A percentile compares a stretch with the other conserved stretches of the same genome.
phyloP scores from a whole-genome alignment of 306 rosid species.

The Acacia acuminata region DNA sequence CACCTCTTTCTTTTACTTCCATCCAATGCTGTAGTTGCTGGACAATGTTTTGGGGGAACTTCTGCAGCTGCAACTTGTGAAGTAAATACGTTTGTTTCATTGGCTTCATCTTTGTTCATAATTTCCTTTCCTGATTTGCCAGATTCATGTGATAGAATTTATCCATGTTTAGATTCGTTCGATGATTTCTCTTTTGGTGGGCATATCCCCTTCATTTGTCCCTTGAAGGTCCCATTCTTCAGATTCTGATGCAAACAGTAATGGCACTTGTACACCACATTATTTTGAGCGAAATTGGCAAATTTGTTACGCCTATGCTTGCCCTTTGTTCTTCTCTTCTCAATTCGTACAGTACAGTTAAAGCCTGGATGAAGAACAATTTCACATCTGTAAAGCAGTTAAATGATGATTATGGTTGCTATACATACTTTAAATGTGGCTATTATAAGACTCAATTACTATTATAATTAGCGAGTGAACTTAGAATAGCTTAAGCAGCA shows the following conservation, averaged over 20 bases:
- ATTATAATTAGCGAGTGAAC: background rate
- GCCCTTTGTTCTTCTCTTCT: conserved; percentile 46
- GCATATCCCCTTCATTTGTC: conserved; percentile 58
- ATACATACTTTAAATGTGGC: background rate
- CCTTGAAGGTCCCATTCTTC: conserved; percentile 66
- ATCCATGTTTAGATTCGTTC: conserved; percentile 27
- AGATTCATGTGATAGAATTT: conserved; percentile 10
- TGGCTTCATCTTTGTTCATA: conserved; percentile 22
- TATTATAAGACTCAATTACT: background rate
- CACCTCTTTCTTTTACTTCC: conserved; percentile 54
- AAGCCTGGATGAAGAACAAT: conserved; percentile 69
- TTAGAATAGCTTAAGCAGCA: background rate
- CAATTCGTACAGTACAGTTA: conserved; percentile 70
- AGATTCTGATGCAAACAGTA: conserved; percentile 63
- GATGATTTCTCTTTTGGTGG: conserved; percentile 41
- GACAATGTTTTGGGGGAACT: conserved; percentile 11
- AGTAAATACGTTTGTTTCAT: conserved; percentile 25
- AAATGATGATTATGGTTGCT: conserved; percentile 7
- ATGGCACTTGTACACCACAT: conserved; percentile 65
- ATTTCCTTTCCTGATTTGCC: conserved; percentile 31
- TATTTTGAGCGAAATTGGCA: conserved; percentile 47
- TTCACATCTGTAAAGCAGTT: conserved; percentile 64
- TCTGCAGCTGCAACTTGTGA: conserved; percentile 13
- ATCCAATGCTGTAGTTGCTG: conserved; percentile 35
- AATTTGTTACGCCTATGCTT: conserved; percentile 36